Conservation (phyloP, 192 early-diverging fungal genomes). For the Linnemannia hyalina region DNA sequence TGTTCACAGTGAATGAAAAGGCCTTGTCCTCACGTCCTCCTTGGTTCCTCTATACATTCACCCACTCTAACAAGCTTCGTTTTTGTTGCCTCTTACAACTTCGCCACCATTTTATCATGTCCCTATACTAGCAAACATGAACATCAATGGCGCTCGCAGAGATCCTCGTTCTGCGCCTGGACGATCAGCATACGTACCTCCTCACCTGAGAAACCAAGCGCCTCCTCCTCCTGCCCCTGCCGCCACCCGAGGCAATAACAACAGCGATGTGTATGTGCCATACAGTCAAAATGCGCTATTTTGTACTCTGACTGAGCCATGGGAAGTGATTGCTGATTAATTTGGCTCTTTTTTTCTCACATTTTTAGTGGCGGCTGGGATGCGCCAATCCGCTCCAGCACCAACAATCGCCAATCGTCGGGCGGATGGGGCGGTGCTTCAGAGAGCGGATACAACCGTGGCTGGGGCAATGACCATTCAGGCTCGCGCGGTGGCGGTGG, state of each 20-base stretch:
- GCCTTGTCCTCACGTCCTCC: not conserved
- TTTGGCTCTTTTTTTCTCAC: slow-evolving; percentile 3
- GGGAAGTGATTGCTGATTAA: not conserved
- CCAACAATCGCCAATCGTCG: slow-evolving; percentile 11
- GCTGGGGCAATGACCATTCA: slow-evolving; percentile 43
- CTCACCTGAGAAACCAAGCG: slow-evolving; percentile 43
- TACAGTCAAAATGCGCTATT: not conserved
- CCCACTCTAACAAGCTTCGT: not conserved
- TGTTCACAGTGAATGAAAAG: not conserved
- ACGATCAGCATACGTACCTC: slow-evolving; percentile 39
- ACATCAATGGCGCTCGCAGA: slow-evolving; percentile 29
- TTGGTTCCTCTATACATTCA: not conserved
- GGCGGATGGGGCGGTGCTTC: slow-evolving; percentile 49
- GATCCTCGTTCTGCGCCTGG: slow-evolving; percentile 18
- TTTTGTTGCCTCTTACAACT: not conserved
- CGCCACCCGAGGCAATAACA: not conserved
- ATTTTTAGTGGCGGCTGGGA: slow-evolving; percentile 28
- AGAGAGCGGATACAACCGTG: slow-evolving; percentile 53
- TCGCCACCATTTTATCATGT: not conserved
- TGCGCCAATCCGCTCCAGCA: slow-evolving; percentile 23
- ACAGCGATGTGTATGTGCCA: slow-evolving; percentile 22
- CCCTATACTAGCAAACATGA: slow-evolving; percentile 23
- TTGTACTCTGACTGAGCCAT: not conserved
- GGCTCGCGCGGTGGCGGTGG: slow-evolving; percentile 22
- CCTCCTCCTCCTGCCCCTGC: slow-evolving; percentile 2